phyloP scores from a whole-genome alignment of 2,329 filamentous ascomycete species.

The Sordariomycetes sp. region DNA sequence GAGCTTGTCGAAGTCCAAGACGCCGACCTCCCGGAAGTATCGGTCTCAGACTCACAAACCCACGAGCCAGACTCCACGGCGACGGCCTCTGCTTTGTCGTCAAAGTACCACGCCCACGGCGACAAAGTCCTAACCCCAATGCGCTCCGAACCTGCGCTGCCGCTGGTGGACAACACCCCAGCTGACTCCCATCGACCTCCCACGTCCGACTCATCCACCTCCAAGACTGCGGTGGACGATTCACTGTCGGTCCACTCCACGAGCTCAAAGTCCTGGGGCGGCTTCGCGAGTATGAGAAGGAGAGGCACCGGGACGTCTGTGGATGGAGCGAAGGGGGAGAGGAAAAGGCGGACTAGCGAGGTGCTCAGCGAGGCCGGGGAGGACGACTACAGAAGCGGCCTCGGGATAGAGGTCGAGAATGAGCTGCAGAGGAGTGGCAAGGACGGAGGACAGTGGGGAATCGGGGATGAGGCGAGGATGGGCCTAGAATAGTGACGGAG shows the following conservation, averaged over 20 bases:
- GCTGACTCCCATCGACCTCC: slow-evolving; percentile 9
- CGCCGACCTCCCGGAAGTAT: slow-evolving; percentile 21
- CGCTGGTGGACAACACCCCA: slow-evolving; percentile 11
- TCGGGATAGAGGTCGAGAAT: slow-evolving; percentile 36
- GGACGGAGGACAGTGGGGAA: slow-evolving; percentile 60
- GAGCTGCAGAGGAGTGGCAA: slow-evolving; percentile 42
- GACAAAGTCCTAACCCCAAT: slow-evolving; percentile 11
- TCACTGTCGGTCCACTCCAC: slow-evolving; percentile 36
- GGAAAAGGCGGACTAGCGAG: slow-evolving; percentile 29
- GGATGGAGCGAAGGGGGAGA: slow-evolving; percentile 6
- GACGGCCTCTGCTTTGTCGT: slow-evolving; percentile 11
- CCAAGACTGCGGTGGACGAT: slow-evolving; percentile 26
- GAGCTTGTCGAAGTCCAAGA: slow-evolving; percentile 72
- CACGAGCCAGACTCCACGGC: slow-evolving; percentile 13
- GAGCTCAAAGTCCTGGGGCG: slow-evolving; percentile 28
- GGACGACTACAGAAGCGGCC: slow-evolving; percentile 29
- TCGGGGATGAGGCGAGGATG: slow-evolving; percentile 80
- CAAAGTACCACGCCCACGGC: background rate
- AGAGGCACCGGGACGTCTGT: slow-evolving; percentile 6
- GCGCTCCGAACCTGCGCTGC: slow-evolving; percentile 11
- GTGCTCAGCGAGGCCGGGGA: slow-evolving; percentile 32
- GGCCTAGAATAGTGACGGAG: slow-evolving; percentile 65
- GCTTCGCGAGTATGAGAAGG: slow-evolving; percentile 12
- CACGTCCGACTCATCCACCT: slow-evolving; percentile 11
- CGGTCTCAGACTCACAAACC: slow-evolving; percentile 19